Percentiles rank a stretch among this genome's conserved stretches.
Conservation (phyloP, 176 grass and related monocot species). For the Elymus sibiricus region DNA sequence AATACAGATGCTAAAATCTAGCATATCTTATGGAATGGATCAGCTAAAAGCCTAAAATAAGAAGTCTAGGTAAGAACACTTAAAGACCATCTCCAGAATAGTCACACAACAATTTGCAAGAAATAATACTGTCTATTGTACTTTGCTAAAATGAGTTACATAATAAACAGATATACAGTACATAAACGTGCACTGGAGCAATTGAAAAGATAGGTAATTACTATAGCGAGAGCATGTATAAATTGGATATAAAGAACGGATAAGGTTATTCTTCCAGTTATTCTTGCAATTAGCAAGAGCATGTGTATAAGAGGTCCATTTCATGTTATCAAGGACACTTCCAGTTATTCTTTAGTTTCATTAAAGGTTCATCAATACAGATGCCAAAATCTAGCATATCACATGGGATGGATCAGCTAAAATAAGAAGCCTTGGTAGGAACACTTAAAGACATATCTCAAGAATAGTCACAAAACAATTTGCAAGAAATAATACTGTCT, state of each 20-base stretch:
- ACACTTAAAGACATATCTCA: not conserved
- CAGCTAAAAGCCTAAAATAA: not conserved
- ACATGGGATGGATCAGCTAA: not conserved
- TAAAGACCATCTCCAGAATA: not conserved
- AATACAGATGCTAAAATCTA: slow-evolving; percentile 30
- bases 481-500: not conserved
- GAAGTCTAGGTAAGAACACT: not conserved
- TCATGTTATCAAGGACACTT: slow-evolving; percentile 16
- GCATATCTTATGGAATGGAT: not conserved
- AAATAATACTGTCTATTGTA: not conserved
- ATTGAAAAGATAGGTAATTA: not conserved
- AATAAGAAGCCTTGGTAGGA: not conserved
- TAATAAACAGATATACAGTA: slow-evolving; percentile 19
- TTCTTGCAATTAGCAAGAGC: too few relatives aligned
- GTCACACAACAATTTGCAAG: not conserved
- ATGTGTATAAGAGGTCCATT: slow-evolving; percentile 1
- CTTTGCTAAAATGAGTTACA: not conserved
- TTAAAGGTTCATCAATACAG: slow-evolving; percentile 23
- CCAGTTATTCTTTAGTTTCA: not conserved
- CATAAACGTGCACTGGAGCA: not conserved
- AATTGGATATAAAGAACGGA: not conserved
- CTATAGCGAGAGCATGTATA: not conserved
- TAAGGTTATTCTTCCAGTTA: not conserved
- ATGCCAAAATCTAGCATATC: slow-evolving; percentile 27
- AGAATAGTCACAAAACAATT: not conserved